These are phyloP conservation scores for Hypomontagnella submonticulosa DNA, from an alignment of 495 filamentous ascomycete genomes.

Conservation along the genomic window DNA sequence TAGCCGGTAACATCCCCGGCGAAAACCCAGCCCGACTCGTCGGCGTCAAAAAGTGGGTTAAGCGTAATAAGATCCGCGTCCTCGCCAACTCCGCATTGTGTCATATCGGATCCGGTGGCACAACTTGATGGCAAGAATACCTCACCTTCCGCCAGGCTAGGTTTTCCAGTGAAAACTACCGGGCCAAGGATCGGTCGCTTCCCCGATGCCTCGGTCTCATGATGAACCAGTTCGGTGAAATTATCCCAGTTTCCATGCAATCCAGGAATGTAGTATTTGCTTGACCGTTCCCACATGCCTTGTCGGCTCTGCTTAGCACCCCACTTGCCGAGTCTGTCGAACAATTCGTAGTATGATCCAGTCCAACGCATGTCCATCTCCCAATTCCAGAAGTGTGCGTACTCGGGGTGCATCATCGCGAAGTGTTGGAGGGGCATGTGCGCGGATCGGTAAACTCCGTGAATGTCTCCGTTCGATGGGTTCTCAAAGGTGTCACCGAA, in stretches of 20 bases:
- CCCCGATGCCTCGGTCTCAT: constrained; percentile 62
- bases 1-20: constrained; percentile 89
- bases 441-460: constrained; percentile 90
- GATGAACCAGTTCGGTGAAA: constrained; percentile 68
- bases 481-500: constrained; percentile 74
- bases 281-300: constrained; percentile 89
- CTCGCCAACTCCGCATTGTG: constrained; percentile 86
- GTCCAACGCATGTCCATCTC: constrained; percentile 96
- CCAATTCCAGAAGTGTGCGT: constrained; percentile 97
- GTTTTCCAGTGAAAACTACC: constrained; percentile 66
- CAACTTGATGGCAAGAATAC: constrained; percentile 65
- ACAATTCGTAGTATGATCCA: constrained; percentile 93
- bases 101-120: constrained; percentile 71
- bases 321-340: constrained; percentile 79
- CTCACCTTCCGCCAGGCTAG: constrained; percentile 68
- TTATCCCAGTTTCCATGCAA: constrained; percentile 90
- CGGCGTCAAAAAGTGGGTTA: constrained; percentile 92
- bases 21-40: constrained; percentile 88
- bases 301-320: constrained; percentile 81
- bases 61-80: constrained; percentile 94
- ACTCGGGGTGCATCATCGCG: constrained; percentile 87
- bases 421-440: constrained; percentile 95
- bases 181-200: constrained; percentile 84
- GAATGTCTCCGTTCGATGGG: constrained; percentile 69
- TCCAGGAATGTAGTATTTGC: constrained; percentile 88